phyloP scores from a whole-genome alignment of 23 red algal species.

The Cyanidioschyzon merolae region DNA sequence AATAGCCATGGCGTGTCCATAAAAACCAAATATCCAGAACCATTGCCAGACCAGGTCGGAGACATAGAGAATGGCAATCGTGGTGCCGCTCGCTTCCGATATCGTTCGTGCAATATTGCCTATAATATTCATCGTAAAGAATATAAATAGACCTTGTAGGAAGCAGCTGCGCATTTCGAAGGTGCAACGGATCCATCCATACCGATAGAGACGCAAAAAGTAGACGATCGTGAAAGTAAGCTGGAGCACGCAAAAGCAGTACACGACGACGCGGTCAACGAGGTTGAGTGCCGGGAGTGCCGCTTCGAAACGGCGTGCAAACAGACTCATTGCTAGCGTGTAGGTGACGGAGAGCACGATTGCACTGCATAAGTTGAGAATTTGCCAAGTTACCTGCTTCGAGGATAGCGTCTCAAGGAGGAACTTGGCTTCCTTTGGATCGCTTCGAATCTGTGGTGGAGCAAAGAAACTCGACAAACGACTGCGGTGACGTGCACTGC shows the following conservation, averaged over 20 bases:
- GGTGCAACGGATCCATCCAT: neutral
- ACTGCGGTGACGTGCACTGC: neutral
- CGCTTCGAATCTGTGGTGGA: neutral
- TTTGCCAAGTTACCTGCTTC: neutral
- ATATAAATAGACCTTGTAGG: neutral
- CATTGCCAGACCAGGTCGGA: neutral
- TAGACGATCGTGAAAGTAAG: constrained; percentile 1
- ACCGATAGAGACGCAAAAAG: neutral
- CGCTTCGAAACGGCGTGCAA: neutral
- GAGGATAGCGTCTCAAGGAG: constrained; percentile 7
- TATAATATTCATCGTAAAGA: neutral
- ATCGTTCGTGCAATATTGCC: neutral
- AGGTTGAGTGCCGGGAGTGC: neutral
- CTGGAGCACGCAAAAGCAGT: neutral
- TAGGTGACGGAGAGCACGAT: neutral
- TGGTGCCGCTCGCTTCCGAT: neutral
- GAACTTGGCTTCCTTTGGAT: neutral
- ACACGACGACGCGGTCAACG: neutral
- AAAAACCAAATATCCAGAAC: neutral
- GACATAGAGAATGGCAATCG: neutral
- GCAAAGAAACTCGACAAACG: neutral
- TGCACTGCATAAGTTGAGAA: neutral
- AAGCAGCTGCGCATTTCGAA: neutral
- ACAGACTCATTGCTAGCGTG: neutral
- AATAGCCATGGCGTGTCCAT: neutral